Evolutionary conservation across 2,329 filamentous ascomycete genomes (phyloP), one percentile per base, ranked within the genome.

Genomic region (Penicillium sp.): DNA sequence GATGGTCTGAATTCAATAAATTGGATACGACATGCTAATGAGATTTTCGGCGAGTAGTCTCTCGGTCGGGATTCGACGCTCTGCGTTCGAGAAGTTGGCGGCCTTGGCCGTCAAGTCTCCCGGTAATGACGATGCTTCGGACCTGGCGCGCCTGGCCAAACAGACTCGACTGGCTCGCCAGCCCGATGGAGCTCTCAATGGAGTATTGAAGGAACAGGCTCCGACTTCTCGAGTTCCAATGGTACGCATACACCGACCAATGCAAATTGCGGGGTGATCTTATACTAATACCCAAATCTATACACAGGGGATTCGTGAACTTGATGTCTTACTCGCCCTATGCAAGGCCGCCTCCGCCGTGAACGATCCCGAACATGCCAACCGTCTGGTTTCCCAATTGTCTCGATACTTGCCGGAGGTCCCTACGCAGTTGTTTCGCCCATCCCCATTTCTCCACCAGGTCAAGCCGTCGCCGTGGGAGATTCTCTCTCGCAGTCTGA

Each of bases 401-500:
- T 85, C 88, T 7, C 90, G 89, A 5, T 98, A 98, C 76, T 85
- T 98, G 13, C 87, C 93, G 67, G 92, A 97, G 75, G 89, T 91
- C 4, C 91, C 94, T 71, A 81, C 85, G 37, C 94, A 97, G 74
- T 79, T 86, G 19, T 92, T 98, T 70, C 84, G 87, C 8, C 83
- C 89, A 4, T 96, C 93, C 56, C 92, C 93, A 0, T 91, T 91
- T 75, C 89, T 97, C 68, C 89, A 89, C 67, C 87, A 87, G 67
- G 86, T 97, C 73, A 89, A 93, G 62, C 92, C 92, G 1, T 96
- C 92, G 3, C 94, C 96, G 22, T 95, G 92, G 82, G 94, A 98
- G 76, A 85, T 89, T 1, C 81, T 98, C 35, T 89, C 91, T 2
- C 89, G 88, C 70, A 88, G 91, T 69, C 85, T 99, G 42, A 90